phyloP scores from a whole-genome alignment of 208 protist species.

The Trypanosoma vivax region DNA sequence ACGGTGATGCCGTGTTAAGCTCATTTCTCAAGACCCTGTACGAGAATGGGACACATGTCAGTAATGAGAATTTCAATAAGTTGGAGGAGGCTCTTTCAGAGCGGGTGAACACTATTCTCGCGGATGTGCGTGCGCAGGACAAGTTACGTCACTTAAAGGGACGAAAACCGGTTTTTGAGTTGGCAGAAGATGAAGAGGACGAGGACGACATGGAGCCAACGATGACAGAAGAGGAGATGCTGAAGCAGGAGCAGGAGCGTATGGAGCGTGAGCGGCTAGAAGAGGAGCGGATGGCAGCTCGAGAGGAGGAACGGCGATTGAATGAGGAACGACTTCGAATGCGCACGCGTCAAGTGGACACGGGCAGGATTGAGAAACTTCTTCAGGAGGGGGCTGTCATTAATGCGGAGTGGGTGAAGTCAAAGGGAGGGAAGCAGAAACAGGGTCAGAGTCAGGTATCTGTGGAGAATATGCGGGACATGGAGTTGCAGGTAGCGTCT shows the following conservation, averaged over 20 bases:
- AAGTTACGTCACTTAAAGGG: constrained; percentile 52
- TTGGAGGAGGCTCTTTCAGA: constrained; percentile 41
- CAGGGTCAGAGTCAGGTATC: constrained; percentile 21
- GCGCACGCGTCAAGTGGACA: constrained; percentile 58
- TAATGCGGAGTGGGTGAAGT: constrained; percentile 29
- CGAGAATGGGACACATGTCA: constrained; percentile 23
- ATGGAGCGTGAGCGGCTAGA: constrained; percentile 35
- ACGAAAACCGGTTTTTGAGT: constrained; percentile 21
- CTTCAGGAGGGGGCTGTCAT: constrained; percentile 60
- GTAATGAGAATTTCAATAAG: constrained; percentile 28
- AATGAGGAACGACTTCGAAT: constrained; percentile 49
- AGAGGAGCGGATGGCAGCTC: constrained; percentile 37
- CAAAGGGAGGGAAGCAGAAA: constrained; percentile 39
- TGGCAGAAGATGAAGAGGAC: constrained; percentile 30
- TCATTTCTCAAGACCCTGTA: constrained; percentile 39
- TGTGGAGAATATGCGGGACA: constrained; percentile 37
- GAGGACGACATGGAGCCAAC: constrained; percentile 30
- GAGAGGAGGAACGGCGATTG: constrained; percentile 49
- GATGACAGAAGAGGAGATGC: constrained; percentile 22
- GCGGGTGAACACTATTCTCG: constrained; percentile 46
- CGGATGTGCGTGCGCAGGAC: constrained; percentile 57
- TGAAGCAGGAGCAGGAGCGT: constrained; percentile 32
- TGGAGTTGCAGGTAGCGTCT: constrained; percentile 47
- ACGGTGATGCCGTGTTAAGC: constrained; percentile 56
- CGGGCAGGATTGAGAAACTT: constrained; percentile 40